Percentiles rank a stretch among this genome's conserved stretches.
phyloP scores from a whole-genome alignment of 768 basidiomycete genomes.

The Pulveroboletus sp. region DNA sequence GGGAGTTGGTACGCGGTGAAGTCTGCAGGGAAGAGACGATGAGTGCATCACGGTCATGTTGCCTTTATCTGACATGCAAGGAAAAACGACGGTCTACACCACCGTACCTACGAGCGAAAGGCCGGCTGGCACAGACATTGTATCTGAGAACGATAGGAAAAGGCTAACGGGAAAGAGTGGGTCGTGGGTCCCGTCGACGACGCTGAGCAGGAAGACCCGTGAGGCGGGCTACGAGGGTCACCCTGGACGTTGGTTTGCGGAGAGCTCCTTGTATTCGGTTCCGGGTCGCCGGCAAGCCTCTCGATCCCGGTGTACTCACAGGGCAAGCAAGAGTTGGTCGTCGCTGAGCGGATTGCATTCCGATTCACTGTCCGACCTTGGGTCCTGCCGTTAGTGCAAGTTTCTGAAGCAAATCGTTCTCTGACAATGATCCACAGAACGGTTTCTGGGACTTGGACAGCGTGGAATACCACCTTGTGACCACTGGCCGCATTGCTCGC shows the following conservation, averaged over 20 bases:
- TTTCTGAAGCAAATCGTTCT: too few relatives aligned
- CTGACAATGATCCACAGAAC: too few relatives aligned
- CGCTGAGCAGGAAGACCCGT: neutral
- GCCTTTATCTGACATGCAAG: neutral
- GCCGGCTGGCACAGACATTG: slow-evolving; percentile 9
- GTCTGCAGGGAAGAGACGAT: slow-evolving; percentile 5
- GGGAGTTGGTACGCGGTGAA: slow-evolving; percentile 24
- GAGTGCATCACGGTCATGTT: too few relatives aligned
- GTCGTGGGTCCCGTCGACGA: neutral
- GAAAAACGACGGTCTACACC: neutral
- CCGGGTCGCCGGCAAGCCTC: slow-evolving; percentile 8
- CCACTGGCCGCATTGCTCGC: too few relatives aligned
- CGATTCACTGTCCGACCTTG: neutral
- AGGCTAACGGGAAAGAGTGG: neutral
- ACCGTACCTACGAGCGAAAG: slow-evolving; percentile 19
- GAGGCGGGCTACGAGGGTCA: neutral
- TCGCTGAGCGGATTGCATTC: neutral
- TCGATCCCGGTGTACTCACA: too few relatives aligned
- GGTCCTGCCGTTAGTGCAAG: too few relatives aligned
- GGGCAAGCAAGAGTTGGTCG: too few relatives aligned
- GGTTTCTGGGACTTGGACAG: too few relatives aligned
- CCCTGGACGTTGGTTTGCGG: neutral
- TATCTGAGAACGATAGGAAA: neutral
- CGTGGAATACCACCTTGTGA: too few relatives aligned
- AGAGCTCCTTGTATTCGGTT: slow-evolving; percentile 8